Evolutionary conservation across 1,139 yeast species (phyloP).

Genomic region (Geotrichum restrictum): DNA sequence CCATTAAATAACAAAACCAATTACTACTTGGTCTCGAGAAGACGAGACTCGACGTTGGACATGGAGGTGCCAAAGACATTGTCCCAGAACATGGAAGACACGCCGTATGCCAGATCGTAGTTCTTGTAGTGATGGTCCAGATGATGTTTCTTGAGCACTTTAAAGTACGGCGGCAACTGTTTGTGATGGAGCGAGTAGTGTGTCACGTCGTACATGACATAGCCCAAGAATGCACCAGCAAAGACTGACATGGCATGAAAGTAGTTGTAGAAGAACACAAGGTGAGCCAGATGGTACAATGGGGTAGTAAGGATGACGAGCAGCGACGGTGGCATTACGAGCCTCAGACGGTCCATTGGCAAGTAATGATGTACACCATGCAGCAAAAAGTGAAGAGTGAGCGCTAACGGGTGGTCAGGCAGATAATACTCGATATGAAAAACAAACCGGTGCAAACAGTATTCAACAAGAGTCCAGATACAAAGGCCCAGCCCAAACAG

Average conservation of each 20-base stretch:
- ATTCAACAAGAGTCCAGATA: slow-evolving; percentile 91
- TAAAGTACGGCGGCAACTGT: slow-evolving; percentile 68
- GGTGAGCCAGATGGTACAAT: slow-evolving; percentile 56
- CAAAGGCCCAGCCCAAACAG: slow-evolving; percentile 62
- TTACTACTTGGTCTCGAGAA: slow-evolving; percentile 1
- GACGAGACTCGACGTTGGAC: slow-evolving; percentile 24
- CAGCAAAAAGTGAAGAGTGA: slow-evolving; percentile 78
- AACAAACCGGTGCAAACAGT: slow-evolving; percentile 78
- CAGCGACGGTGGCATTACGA: slow-evolving; percentile 94
- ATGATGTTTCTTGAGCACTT: slow-evolving; percentile 80
- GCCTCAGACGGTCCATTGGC: slow-evolving; percentile 91
- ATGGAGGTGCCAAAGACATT: slow-evolving; percentile 73
- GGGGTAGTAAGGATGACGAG: slow-evolving; percentile 58
- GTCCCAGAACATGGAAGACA: slow-evolving; percentile 92
- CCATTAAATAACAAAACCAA: neutral
- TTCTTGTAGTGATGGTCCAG: slow-evolving; percentile 97
- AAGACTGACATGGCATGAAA: slow-evolving; percentile 65
- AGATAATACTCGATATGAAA: slow-evolving; percentile 86
- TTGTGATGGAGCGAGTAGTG: slow-evolving; percentile 90
- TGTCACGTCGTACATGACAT: slow-evolving; percentile 81
- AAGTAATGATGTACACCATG: slow-evolving; percentile 97
- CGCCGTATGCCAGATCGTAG: slow-evolving; percentile 94
- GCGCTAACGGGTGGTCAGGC: slow-evolving; percentile 73
- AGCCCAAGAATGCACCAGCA: slow-evolving; percentile 94
- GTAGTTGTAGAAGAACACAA: slow-evolving; percentile 50